Percentiles rank a stretch among this genome's conserved stretches.
These are phyloP conservation scores for Iberis amara DNA, from an alignment of 441 rosid genomes.

Conservation along the genomic window DNA sequence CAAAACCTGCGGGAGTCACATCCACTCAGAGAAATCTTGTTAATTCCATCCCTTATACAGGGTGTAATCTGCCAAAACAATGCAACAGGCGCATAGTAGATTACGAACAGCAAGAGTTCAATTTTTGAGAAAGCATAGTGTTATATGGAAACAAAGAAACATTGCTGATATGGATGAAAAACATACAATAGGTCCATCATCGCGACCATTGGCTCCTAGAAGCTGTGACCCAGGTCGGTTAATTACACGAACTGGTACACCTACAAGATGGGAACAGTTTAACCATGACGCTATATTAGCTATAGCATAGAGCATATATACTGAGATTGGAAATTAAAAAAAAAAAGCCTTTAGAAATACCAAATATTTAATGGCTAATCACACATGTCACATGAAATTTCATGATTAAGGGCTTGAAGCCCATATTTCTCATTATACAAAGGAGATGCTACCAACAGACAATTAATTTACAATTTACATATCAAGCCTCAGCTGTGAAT, in stretches of 20 bases:
- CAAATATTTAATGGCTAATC: not conserved
- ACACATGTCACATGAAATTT: not conserved
- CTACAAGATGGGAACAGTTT: constrained; percentile 32
- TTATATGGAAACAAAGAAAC: constrained; percentile 6
- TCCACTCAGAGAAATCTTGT: constrained; percentile 66
- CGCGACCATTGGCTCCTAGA: constrained; percentile 89
- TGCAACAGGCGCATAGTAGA: not conserved
- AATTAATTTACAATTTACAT: constrained; percentile 1
- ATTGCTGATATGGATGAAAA: constrained; percentile 13
- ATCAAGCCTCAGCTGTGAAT: not conserved
- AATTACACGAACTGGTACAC: constrained; percentile 63
- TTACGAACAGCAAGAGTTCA: constrained; percentile 1
- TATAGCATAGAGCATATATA: not conserved
- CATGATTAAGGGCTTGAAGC: constrained; percentile 2
- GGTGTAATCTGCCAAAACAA: constrained; percentile 53
- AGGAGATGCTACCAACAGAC: constrained; percentile 1
- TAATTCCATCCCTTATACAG: constrained; percentile 67
- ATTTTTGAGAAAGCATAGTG: not conserved
- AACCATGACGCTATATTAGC: constrained; percentile 12
- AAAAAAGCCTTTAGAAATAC: not conserved
- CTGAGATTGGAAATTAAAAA: not conserved
- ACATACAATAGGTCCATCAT: constrained; percentile 91
- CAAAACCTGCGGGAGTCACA: constrained; percentile 82
- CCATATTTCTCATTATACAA: constrained; percentile 4
- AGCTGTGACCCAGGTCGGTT: constrained; percentile 84